A percentile compares a stretch with the other conserved stretches of the same genome.
Conservation (phyloP, 202 grass and related monocot genomes). For the Digitaria exilis region DNA sequence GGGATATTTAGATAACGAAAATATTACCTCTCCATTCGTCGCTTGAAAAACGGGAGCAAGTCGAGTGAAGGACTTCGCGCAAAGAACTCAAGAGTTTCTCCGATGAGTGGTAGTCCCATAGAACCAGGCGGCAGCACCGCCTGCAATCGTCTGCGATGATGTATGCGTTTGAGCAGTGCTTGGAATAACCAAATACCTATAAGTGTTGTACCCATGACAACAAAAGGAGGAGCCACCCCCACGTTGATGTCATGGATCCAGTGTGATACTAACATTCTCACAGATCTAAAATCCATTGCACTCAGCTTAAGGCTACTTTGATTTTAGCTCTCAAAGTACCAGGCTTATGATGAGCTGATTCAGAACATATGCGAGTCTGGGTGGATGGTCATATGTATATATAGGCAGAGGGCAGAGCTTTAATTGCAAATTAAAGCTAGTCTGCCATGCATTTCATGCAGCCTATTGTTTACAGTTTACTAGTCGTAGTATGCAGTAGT, state of each 20-base stretch:
- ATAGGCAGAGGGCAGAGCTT: no score
- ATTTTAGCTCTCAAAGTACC: no score
- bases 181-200: not conserved
- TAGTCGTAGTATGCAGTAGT: no score
- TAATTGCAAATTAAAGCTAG: no score
- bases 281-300: not conserved
- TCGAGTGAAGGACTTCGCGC: not conserved
- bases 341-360: no score
- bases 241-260: not conserved
- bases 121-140: slow-evolving; percentile 9
- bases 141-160: no score
- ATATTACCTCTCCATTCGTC: slow-evolving; percentile 8
- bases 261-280: not conserved
- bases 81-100: slow-evolving; percentile 19
- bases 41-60: slow-evolving; percentile 13
- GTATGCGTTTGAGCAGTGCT: not conserved
- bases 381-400: no score
- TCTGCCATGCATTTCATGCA: no score
- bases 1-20: not conserved
- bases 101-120: not conserved
- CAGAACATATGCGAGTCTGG: no score
- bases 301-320: not conserved
- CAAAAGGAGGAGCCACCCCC: not conserved
- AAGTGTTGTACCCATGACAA: not conserved
- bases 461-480: no score